A percentile compares a stretch with the other conserved stretches of the same genome.
These are phyloP conservation scores for Cutaneotrichosporon spelunceum DNA, from an alignment of 1,284 basidiomycete genomes.

Conservation along the genomic window DNA sequence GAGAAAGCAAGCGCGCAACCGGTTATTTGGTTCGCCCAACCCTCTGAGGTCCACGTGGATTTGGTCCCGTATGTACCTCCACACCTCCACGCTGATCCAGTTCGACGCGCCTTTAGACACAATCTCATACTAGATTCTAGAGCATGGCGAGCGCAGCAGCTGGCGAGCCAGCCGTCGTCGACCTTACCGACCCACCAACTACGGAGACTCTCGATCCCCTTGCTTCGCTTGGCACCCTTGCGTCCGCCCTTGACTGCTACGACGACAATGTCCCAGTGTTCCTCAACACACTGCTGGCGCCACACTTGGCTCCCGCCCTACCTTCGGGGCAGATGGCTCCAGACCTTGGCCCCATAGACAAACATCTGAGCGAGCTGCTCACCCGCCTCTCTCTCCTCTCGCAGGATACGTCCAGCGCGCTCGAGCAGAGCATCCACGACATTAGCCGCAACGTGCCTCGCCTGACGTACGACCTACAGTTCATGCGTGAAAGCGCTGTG, in stretches of 20 bases:
- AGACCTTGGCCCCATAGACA: constrained; percentile 67
- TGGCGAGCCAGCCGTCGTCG: constrained; percentile 10
- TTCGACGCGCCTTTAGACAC: neutral
- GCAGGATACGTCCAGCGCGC: constrained; percentile 76
- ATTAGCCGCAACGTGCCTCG: constrained; percentile 82
- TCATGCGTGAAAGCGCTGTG: constrained; percentile 84
- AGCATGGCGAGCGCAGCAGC: constrained; percentile 17
- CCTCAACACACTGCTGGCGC: constrained; percentile 44
- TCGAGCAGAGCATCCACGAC: constrained; percentile 84
- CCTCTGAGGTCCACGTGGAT: neutral
- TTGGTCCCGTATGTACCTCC: neutral
- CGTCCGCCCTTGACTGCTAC: constrained; percentile 40
- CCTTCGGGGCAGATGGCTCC: constrained; percentile 28
- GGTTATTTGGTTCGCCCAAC: constrained; percentile 15
- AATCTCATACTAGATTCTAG: neutral
- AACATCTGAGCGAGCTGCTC: constrained; percentile 67
- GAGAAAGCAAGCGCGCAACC: neutral
- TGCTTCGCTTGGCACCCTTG: constrained; percentile 36
- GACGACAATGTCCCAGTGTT: constrained; percentile 44
- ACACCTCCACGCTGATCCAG: neutral
- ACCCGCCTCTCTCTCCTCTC: constrained; percentile 73
- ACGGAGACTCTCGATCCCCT: constrained; percentile 21
- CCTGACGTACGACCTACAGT: constrained; percentile 86
- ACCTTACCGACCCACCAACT: constrained; percentile 11
- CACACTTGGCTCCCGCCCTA: constrained; percentile 27